Evolutionary conservation across 352 stramenopile species (phyloP), one percentile per base, ranked within the genome.

Genomic region (Pythium utonaiense): DNA sequence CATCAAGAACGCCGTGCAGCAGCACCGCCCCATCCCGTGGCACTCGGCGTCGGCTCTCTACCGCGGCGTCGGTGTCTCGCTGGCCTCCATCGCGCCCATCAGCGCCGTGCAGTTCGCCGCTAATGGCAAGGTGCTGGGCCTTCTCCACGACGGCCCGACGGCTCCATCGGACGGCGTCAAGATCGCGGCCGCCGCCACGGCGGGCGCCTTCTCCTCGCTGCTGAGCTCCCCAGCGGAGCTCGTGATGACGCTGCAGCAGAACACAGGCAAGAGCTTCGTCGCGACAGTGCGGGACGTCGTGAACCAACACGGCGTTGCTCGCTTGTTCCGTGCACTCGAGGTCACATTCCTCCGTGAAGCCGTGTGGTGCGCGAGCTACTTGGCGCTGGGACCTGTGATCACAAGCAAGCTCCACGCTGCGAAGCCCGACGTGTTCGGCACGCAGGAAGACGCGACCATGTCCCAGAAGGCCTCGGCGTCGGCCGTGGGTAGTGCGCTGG

Each of bases 211-310:
- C 19, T 93, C 85, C 12, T 77, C 85, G 31, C 53, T 75, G 41
- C 65, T 95, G 12, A 88, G 81, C 38, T 86, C 81, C 0, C 73
- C 85, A 0, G 85, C 81, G 14, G 85, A 95, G 65, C 75, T 95
- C 28, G 76, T 91, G 50, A 95, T 95, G 85, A 95, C 85, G 53
- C 74, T 92, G 52, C 85, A 95, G 70, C 85, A 95, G 62, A 89
- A 90, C 74, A 87, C 74, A 21, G 85, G 83, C 47, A 82, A 85
- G 66, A 77, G 71, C 53, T 86, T 95, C 44, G 60, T 63, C 3
- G 63, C 67, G 13, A 95, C 85, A 0, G 71, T 93, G 49, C 68
- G 71, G 40, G 74, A 90, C 19, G 64, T 93, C 44, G 69, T 78
- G 31, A 54, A 63, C 21, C 58, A 73, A 40, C 72, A 80, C 49